Evolutionary conservation across 306 rosid genomes (phyloP).

Genomic region (Argentina anserina): DNA sequence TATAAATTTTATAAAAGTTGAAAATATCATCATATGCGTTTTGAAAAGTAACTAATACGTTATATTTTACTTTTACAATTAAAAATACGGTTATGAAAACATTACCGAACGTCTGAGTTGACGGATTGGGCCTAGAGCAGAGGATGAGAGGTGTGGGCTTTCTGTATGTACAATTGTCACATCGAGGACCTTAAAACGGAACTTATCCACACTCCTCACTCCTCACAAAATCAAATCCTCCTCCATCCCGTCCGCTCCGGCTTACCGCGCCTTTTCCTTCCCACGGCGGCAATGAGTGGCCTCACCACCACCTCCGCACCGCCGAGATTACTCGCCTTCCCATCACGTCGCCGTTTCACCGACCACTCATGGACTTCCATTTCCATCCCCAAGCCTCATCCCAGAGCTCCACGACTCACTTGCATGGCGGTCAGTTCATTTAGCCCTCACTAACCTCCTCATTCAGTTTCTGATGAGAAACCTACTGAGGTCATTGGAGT

Average conservation of each 20-base stretch:
- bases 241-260: not conserved
- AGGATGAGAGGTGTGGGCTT: too few relatives aligned
- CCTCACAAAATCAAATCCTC: not conserved
- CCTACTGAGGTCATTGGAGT: not conserved
- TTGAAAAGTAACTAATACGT: too few relatives aligned
- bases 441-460: not conserved
- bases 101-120: too few relatives aligned
- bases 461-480: not conserved
- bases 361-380: conserved; percentile 32
- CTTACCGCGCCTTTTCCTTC: not conserved
- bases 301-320: conserved; percentile 50
- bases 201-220: not conserved
- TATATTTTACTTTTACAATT: too few relatives aligned
- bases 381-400: conserved; percentile 25
- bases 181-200: not conserved
- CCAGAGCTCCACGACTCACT: conserved; percentile 43
- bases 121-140: too few relatives aligned
- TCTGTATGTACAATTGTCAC: too few relatives aligned
- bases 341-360: conserved; percentile 32
- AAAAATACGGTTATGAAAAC: too few relatives aligned
- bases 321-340: conserved; percentile 40
- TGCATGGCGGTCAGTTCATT: conserved; percentile 81
- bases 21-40: too few relatives aligned
- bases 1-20: too few relatives aligned
- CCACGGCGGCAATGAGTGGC: conserved; percentile 43